Conservation (phyloP, 2,329 filamentous ascomycete species). For the Xylaria sp. region DNA sequence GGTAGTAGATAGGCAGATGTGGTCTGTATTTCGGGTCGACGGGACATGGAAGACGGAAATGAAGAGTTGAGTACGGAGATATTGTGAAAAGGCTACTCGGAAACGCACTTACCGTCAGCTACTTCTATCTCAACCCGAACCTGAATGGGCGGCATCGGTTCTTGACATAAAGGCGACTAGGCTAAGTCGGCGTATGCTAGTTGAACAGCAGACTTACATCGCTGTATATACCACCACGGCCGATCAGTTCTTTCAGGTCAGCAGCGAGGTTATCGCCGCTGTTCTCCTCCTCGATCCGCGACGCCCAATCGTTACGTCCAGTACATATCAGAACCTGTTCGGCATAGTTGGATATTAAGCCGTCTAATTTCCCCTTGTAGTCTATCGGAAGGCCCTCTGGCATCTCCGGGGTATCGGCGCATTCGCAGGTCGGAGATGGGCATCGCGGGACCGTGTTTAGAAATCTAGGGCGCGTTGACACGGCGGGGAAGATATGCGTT, state of each 20-base stretch:
- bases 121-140: background rate
- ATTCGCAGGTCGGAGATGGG: slow-evolving; percentile 77
- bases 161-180: slow-evolving; percentile 26
- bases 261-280: slow-evolving; percentile 69
- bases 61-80: slow-evolving; percentile 78
- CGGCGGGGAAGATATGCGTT: background rate
- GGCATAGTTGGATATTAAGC: slow-evolving; percentile 77
- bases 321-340: slow-evolving; percentile 87
- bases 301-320: slow-evolving; percentile 79
- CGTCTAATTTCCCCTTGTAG: slow-evolving; percentile 69
- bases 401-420: slow-evolving; percentile 68
- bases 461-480: slow-evolving; percentile 1
- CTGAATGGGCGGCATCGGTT: background rate
- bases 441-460: slow-evolving; percentile 59
- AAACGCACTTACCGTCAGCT: slow-evolving; percentile 43
- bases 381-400: slow-evolving; percentile 77
- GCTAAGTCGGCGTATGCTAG: background rate
- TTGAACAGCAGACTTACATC: slow-evolving; percentile 58
- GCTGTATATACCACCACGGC: slow-evolving; percentile 67
- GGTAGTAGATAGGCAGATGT: slow-evolving; percentile 80
- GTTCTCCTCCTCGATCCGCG: slow-evolving; percentile 82
- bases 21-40: slow-evolving; percentile 53
- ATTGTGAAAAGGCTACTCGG: slow-evolving; percentile 77
- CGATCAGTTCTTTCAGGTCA: slow-evolving; percentile 73
- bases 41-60: slow-evolving; percentile 63